These are phyloP conservation scores for Suillus occidentalis DNA, from an alignment of 768 basidiomycete genomes.

Conservation along the genomic window DNA sequence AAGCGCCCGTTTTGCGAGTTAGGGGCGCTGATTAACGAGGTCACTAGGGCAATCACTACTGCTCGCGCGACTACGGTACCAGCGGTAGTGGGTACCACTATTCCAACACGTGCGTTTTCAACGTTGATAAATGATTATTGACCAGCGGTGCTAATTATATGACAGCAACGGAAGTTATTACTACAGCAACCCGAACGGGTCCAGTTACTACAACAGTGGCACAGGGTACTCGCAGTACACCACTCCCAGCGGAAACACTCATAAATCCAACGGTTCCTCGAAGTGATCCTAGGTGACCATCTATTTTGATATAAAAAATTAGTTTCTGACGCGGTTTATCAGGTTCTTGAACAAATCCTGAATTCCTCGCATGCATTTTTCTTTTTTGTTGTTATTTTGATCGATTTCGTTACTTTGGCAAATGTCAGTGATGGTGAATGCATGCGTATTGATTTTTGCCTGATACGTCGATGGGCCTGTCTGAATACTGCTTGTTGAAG, in stretches of 20 bases:
- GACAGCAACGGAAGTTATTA: conserved; percentile 58
- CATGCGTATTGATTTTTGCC: neutral
- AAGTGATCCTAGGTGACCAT: conserved; percentile 15
- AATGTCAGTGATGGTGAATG: neutral
- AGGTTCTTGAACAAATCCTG: neutral
- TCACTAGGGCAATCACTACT: conserved; percentile 62
- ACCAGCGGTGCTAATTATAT: neutral
- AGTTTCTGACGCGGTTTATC: neutral
- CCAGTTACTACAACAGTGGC: conserved; percentile 58
- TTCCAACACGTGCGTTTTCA: conserved; percentile 48
- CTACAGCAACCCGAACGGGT: conserved; percentile 59
- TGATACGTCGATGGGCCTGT: neutral
- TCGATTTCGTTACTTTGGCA: neutral
- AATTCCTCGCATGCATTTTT: neutral
- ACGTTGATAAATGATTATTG: neutral
- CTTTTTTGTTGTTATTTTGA: neutral
- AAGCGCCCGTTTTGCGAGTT: conserved; percentile 7
- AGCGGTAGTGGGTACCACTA: conserved; percentile 57
- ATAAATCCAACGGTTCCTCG: conserved; percentile 28
- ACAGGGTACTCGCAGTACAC: conserved; percentile 51
- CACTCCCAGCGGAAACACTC: conserved; percentile 37
- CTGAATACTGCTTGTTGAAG: neutral
- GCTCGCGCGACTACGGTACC: conserved; percentile 47
- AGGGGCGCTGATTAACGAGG: neutral
- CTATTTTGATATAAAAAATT: neutral